These are phyloP conservation scores for Fusarium musae DNA, from an alignment of 2,329 filamentous ascomycete genomes.

Conservation along the genomic window DNA sequence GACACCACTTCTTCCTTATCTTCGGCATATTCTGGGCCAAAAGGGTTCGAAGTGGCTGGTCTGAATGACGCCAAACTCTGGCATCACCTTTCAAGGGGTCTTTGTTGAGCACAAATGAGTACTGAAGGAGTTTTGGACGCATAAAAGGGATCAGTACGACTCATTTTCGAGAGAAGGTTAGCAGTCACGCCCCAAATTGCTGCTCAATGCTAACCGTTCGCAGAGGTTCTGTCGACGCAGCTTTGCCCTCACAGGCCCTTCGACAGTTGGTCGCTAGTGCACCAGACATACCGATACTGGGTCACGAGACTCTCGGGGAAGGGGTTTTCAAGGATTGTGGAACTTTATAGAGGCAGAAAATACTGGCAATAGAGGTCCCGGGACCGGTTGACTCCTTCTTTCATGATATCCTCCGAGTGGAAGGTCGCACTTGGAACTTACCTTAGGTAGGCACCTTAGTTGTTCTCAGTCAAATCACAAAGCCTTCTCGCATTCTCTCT, in stretches of 20 bases:
- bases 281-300: neutral
- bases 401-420: neutral
- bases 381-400: neutral
- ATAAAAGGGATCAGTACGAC: rapidly evolving
- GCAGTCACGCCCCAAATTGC: rapidly evolving
- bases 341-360: neutral
- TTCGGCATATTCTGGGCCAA: neutral
- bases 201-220: neutral
- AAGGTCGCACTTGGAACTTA: neutral
- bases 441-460: too few species aligned
- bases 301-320: neutral
- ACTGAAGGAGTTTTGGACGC: neutral
- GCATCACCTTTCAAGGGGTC: neutral
- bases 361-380: neutral
- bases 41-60: neutral
- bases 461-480: neutral
- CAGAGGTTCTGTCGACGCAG: rapidly evolving
- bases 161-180: rapidly evolving
- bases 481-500: neutral
- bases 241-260: rapidly evolving
- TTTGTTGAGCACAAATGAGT: neutral
- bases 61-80: neutral
- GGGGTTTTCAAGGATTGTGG: rapidly evolving
- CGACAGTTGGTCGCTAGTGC: neutral
- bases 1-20: neutral